Evolutionary conservation across 2,329 filamentous ascomycete genomes (phyloP).

Genomic region (Aureobasidium uvarum): DNA sequence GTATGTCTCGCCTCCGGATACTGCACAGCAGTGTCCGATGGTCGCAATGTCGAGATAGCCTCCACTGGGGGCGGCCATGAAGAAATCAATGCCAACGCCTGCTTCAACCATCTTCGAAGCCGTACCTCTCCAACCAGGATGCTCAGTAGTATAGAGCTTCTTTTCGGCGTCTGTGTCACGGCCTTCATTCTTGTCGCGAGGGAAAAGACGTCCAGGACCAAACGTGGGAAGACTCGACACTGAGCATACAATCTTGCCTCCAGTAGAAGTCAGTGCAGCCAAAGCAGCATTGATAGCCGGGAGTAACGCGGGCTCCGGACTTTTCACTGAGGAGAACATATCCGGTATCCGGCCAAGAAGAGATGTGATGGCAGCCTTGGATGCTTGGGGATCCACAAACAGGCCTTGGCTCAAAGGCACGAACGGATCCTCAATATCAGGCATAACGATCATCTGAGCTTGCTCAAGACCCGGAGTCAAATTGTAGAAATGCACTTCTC

Average conservation of each 20-base stretch:
- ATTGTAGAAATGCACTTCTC: slow-evolving; percentile 98
- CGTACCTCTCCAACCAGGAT: slow-evolving; percentile 80
- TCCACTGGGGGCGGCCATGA: slow-evolving; percentile 85
- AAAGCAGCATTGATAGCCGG: slow-evolving; percentile 80
- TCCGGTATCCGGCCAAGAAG: slow-evolving; percentile 78
- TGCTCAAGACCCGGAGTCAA: slow-evolving; percentile 75
- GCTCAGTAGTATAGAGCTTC: slow-evolving; percentile 87
- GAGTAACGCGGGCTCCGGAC: slow-evolving; percentile 83
- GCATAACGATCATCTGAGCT: slow-evolving; percentile 98
- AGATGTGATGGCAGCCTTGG: slow-evolving; percentile 80
- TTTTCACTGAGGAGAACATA: slow-evolving; percentile 84
- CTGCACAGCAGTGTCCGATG: slow-evolving; percentile 64
- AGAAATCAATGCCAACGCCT: slow-evolving; percentile 90
- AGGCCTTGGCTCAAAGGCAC: slow-evolving; percentile 86
- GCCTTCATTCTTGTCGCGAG: slow-evolving; percentile 85
- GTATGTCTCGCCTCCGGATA: slow-evolving; percentile 92
- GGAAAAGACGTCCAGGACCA: slow-evolving; percentile 80
- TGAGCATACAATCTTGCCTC: slow-evolving; percentile 89
- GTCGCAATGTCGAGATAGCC: slow-evolving; percentile 92
- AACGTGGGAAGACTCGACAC: slow-evolving; percentile 85
- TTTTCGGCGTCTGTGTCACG: slow-evolving; percentile 90
- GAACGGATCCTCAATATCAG: slow-evolving; percentile 95
- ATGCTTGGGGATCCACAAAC: slow-evolving; percentile 92
- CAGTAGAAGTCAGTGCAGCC: slow-evolving; percentile 78
- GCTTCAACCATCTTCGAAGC: slow-evolving; percentile 84